Evolutionary conservation across 768 basidiomycete species (phyloP).

Genomic region (Cystoderma amianthinum): DNA sequence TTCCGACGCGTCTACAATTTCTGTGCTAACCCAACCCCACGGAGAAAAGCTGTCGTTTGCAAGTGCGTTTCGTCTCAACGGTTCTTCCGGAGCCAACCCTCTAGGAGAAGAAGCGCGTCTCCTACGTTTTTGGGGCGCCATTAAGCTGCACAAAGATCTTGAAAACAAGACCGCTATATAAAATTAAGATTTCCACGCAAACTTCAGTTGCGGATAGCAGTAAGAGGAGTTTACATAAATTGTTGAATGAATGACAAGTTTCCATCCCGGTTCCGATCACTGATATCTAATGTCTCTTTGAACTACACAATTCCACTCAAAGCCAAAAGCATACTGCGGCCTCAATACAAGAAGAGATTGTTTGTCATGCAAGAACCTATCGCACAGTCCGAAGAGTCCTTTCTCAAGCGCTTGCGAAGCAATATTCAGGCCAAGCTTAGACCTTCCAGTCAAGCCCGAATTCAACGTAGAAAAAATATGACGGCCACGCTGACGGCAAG

Average conservation of each 20-base stretch:
- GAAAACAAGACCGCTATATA: too few species aligned
- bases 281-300: too few species aligned
- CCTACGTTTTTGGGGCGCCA: slow-evolving; percentile 39
- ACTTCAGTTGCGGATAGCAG: too few species aligned
- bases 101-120: slow-evolving; percentile 40
- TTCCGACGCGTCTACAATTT: slow-evolving; percentile 44
- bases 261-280: too few species aligned
- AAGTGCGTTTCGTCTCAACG: slow-evolving; percentile 50
- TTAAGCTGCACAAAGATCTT: neutral
- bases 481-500: slow-evolving; percentile 24
- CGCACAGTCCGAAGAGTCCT: neutral
- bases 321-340: too few species aligned
- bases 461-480: slow-evolving; percentile 37
- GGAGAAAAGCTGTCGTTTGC: slow-evolving; percentile 36
- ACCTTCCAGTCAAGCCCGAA: slow-evolving; percentile 27
- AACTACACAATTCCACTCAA: too few species aligned
- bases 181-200: too few species aligned
- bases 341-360: too few species aligned
- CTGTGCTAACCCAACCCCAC: slow-evolving; percentile 82
- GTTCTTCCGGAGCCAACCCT: slow-evolving; percentile 57
- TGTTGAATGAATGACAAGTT: too few species aligned
- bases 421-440: neutral
- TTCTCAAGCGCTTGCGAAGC: neutral
- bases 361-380: too few species aligned
- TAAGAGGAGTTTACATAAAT: too few species aligned